These are phyloP conservation scores for Scutellaria baicalensis DNA, from an alignment of 257 asterid species.

Conservation along the genomic window DNA sequence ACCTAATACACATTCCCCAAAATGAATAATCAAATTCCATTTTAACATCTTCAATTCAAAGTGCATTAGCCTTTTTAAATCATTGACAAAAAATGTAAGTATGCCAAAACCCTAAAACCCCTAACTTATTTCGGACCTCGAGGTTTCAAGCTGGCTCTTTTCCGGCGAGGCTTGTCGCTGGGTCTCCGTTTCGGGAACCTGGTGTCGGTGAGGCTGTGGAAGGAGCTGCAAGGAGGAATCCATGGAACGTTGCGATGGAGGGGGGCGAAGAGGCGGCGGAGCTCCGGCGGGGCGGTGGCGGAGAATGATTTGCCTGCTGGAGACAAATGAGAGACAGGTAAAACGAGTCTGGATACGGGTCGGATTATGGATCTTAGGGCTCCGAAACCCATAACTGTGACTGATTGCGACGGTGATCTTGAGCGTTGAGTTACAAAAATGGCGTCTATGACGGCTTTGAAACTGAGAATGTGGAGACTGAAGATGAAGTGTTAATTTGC, in stretches of 20 bases:
- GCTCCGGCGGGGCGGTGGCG: conserved; percentile 29
- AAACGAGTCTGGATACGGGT: conserved; percentile 43
- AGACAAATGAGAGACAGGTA: conserved; percentile 19
- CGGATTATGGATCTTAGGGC: conserved; percentile 59
- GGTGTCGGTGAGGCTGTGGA: conserved; percentile 67
- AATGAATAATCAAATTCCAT: not conserved
- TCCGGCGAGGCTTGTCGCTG: conserved; percentile 48
- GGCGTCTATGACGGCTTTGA: conserved; percentile 17
- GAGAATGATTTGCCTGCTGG: conserved; percentile 21
- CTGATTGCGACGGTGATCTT: conserved; percentile 8
- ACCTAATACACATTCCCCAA: conserved; percentile 36
- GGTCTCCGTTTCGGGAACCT: conserved; percentile 71
- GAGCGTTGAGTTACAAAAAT: not conserved
- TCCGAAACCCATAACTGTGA: conserved; percentile 40
- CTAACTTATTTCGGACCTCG: conserved; percentile 36
- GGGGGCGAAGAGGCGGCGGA: conserved; percentile 30
- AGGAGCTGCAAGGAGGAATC: conserved; percentile 43
- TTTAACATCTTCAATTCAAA: not conserved
- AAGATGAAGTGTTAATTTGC: conserved; percentile 5
- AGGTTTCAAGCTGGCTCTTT: conserved; percentile 58
- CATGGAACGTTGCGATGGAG: conserved; percentile 34
- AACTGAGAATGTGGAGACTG: not conserved
- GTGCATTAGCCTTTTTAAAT: not conserved
- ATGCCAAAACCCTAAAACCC: conserved; percentile 13
- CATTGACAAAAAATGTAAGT: not conserved